Evolutionary conservation across 2,329 filamentous ascomycete species (phyloP).

Genomic region (Aureobasidium sp.): DNA sequence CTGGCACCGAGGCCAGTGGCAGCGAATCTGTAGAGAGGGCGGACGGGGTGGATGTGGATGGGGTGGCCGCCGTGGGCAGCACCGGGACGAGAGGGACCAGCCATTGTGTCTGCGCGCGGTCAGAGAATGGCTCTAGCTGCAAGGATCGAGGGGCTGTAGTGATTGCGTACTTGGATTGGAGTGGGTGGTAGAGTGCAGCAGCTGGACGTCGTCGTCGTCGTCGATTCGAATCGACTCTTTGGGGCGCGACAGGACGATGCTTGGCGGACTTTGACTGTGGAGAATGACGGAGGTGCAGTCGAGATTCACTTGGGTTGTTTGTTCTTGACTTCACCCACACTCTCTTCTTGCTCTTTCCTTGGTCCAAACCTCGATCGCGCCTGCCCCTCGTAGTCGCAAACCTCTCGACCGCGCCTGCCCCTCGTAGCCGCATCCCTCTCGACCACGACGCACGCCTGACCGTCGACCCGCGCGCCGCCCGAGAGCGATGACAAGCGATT

Average conservation of each 20-base stretch:
- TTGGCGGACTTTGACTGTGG: background rate
- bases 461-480: background rate
- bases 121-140: background rate
- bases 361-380: background rate
- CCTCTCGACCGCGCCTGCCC: background rate
- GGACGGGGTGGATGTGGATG: conserved; percentile 50
- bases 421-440: background rate
- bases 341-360: background rate
- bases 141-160: background rate
- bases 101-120: conserved; percentile 9
- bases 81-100: conserved; percentile 16
- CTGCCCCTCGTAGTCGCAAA: background rate
- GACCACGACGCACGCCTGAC: background rate
- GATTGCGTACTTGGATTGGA: background rate
- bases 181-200: background rate
- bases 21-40: conserved; percentile 70
- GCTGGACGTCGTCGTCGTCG: background rate
- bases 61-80: conserved; percentile 40
- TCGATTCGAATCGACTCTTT: background rate
- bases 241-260: background rate
- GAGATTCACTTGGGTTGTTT: background rate
- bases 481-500: background rate
- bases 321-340: no score
- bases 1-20: conserved; percentile 82
- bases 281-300: background rate